These are phyloP conservation scores for Panicum miliaceum DNA, from an alignment of 176 grass and related monocot genomes.

Conservation along the genomic window DNA sequence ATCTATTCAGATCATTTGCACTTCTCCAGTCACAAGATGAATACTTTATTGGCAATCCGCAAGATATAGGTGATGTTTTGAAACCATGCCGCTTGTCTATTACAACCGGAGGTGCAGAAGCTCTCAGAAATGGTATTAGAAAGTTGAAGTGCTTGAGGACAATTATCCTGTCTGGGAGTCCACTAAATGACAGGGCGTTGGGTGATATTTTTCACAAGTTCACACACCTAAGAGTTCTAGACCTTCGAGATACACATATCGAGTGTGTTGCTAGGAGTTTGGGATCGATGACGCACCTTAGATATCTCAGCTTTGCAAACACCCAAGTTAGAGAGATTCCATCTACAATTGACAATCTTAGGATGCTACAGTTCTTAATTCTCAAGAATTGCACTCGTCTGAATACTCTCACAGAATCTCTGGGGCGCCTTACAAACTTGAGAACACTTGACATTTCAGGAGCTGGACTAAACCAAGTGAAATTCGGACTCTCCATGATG, in stretches of 20 bases:
- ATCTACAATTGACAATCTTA: slow-evolving; percentile 43
- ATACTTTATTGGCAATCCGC: slow-evolving; percentile 42
- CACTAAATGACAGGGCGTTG: slow-evolving; percentile 29
- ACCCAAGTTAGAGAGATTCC: slow-evolving; percentile 62
- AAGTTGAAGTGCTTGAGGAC: slow-evolving; percentile 50
- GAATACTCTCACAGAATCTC: slow-evolving; percentile 34
- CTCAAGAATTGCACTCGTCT: slow-evolving; percentile 52
- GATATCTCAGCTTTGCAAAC: slow-evolving; percentile 61
- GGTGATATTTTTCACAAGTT: slow-evolving; percentile 48
- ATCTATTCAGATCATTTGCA: slow-evolving; percentile 64
- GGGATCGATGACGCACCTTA: slow-evolving; percentile 56
- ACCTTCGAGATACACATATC: slow-evolving; percentile 55
- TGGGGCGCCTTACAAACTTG: slow-evolving; percentile 52
- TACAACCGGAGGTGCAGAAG: slow-evolving; percentile 29
- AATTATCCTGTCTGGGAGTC: slow-evolving; percentile 43
- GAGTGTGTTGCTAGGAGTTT: slow-evolving; percentile 44
- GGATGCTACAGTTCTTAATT: slow-evolving; percentile 63
- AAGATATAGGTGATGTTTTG: slow-evolving; percentile 35
- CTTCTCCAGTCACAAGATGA: slow-evolving; percentile 50
- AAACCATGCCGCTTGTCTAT: slow-evolving; percentile 43
- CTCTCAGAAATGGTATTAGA: slow-evolving; percentile 10
- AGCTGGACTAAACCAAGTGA: slow-evolving; percentile 41
- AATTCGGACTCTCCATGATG: slow-evolving; percentile 43
- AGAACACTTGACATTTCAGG: slow-evolving; percentile 64
- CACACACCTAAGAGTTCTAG: slow-evolving; percentile 57